These are phyloP conservation scores for Ganoderma leucocontextum DNA, from an alignment of 1,284 basidiomycete genomes.

Conservation along the genomic window DNA sequence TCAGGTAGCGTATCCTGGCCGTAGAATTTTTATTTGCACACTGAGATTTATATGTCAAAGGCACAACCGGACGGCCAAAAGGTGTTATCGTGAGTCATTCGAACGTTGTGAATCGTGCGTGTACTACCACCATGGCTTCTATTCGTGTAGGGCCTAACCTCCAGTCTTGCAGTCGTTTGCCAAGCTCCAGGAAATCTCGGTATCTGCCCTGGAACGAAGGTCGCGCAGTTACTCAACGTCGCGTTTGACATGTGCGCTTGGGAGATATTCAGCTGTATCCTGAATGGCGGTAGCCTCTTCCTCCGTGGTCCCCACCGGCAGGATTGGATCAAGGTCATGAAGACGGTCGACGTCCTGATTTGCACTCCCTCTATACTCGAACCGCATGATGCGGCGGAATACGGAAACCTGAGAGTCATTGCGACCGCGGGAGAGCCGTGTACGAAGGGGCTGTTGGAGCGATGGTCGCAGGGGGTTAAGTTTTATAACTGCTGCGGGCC, in stretches of 20 bases:
- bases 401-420: conserved; percentile 57
- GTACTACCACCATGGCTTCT: neutral
- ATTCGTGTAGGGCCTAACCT: neutral
- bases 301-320: conserved; percentile 57
- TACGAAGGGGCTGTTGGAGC: conserved; percentile 58
- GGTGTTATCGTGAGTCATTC: conserved; percentile 60
- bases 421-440: conserved; percentile 64
- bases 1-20: conserved; percentile 47
- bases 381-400: conserved; percentile 56
- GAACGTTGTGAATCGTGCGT: conserved; percentile 61
- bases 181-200: conserved; percentile 57
- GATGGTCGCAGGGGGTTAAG: conserved; percentile 47
- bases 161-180: conserved; percentile 49
- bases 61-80: conserved; percentile 56
- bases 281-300: conserved; percentile 59
- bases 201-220: conserved; percentile 55
- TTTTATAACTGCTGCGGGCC: conserved; percentile 56
- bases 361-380: conserved; percentile 62
- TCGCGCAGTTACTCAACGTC: conserved; percentile 62
- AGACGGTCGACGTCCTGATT: conserved; percentile 58
- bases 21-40: neutral
- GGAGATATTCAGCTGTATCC: conserved; percentile 60
- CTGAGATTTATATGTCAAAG: conserved; percentile 35
- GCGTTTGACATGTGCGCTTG: conserved; percentile 67
- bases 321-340: conserved; percentile 59